These are phyloP conservation scores for Pyricularia pennisetigena DNA, from an alignment of 2,329 filamentous ascomycete genomes.

Conservation along the genomic window DNA sequence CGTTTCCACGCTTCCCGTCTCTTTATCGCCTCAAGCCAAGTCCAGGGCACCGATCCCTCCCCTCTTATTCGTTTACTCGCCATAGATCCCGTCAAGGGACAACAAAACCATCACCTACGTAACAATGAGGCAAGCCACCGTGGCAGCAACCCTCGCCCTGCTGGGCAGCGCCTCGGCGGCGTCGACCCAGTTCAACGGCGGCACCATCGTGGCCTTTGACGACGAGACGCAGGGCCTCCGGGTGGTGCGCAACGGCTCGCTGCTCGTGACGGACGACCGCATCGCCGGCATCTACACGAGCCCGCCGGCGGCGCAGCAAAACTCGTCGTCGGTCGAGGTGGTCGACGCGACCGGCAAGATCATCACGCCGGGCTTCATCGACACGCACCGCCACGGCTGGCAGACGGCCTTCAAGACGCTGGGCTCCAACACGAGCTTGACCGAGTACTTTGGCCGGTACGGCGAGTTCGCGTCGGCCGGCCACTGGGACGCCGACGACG, in stretches of 20 bases:
- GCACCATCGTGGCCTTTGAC: slow-evolving; percentile 32
- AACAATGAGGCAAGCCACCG: background rate
- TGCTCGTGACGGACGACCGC: slow-evolving; percentile 27
- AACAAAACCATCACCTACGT: background rate
- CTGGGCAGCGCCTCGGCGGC: slow-evolving; percentile 8
- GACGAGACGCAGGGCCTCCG: slow-evolving; percentile 19
- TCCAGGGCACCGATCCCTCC: background rate
- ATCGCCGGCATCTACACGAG: slow-evolving; percentile 22
- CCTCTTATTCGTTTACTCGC: background rate
- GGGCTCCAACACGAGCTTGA: slow-evolving; percentile 36
- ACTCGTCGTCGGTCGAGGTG: slow-evolving; percentile 18
- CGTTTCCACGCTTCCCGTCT: background rate
- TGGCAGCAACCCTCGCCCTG: background rate
- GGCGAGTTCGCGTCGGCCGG: slow-evolving; percentile 20
- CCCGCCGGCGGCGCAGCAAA: background rate
- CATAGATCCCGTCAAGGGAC: background rate
- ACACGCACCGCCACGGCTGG: slow-evolving; percentile 47
- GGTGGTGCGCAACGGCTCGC: slow-evolving; percentile 27
- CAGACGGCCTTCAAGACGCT: slow-evolving; percentile 45
- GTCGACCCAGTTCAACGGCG: slow-evolving; percentile 16
- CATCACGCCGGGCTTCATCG: slow-evolving; percentile 43
- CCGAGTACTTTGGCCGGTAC: slow-evolving; percentile 35
- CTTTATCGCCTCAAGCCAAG: background rate
- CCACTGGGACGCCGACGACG: slow-evolving; percentile 29
- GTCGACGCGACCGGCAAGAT: slow-evolving; percentile 42